phyloP scores from a whole-genome alignment of 2,329 filamentous ascomycete genomes.

The Scedosporium aurantiacum region DNA sequence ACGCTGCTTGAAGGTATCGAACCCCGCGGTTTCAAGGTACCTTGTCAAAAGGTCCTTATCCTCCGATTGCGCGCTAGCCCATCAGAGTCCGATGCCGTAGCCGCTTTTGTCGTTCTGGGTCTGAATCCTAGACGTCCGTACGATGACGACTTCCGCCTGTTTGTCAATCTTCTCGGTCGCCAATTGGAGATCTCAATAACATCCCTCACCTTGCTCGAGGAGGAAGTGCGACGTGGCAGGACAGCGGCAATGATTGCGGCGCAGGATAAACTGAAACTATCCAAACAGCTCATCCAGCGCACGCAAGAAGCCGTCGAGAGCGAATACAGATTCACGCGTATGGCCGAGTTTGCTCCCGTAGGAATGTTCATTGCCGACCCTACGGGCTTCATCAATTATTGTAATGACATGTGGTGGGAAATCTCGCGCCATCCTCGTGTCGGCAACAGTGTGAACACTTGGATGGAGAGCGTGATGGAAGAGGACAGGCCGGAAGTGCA shows the following conservation, averaged over 20 bases:
- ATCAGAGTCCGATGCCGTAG: conserved; percentile 50
- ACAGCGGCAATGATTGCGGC: conserved; percentile 64
- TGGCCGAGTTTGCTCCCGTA: conserved; percentile 76
- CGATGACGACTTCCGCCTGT: conserved; percentile 51
- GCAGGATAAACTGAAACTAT: conserved; percentile 65
- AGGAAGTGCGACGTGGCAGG: conserved; percentile 54
- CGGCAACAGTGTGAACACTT: conserved; percentile 46
- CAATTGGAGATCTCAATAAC: conserved; percentile 53
- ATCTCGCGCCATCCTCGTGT: conserved; percentile 57
- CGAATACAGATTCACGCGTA: conserved; percentile 70
- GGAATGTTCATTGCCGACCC: conserved; percentile 77
- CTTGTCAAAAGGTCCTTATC: conserved; percentile 48
- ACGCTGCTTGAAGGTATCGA: conserved; percentile 55
- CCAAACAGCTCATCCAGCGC: conserved; percentile 58
- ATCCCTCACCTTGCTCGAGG: conserved; percentile 72
- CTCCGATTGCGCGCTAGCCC: conserved; percentile 70
- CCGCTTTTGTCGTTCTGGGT: conserved; percentile 71
- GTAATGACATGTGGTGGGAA: conserved; percentile 69
- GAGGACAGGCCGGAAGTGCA: conserved; percentile 52
- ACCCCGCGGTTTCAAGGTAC: conserved; percentile 53
- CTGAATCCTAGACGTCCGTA: conserved; percentile 66
- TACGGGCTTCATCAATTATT: conserved; percentile 61
- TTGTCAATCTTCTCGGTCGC: conserved; percentile 1
- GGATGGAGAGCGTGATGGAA: conserved; percentile 61
- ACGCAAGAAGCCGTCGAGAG: conserved; percentile 53